These are phyloP conservation scores for Brassica hybrid DNA, from an alignment of 441 rosid genomes.

Conservation along the genomic window DNA sequence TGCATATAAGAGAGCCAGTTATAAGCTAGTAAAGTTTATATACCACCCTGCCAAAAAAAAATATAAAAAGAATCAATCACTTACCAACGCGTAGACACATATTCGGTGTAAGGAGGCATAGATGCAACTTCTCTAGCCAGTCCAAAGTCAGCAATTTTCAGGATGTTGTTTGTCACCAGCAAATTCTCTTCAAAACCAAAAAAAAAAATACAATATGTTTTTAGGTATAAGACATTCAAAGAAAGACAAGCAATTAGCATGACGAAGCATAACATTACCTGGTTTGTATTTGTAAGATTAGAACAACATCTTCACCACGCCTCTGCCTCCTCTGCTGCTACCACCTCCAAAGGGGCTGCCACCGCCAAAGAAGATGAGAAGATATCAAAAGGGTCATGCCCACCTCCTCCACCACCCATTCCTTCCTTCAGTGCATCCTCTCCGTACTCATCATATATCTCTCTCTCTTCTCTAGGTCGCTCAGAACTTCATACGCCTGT, in stretches of 20 bases:
- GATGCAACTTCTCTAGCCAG: constrained; percentile 78
- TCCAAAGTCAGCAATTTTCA: constrained; percentile 81
- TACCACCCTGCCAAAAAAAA: too few species aligned
- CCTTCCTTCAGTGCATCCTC: constrained; percentile 93
- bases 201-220: not conserved
- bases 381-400: constrained; percentile 90
- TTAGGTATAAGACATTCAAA: not conserved
- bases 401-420: constrained; percentile 81
- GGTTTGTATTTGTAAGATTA: too few species aligned
- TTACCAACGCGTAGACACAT: constrained; percentile 82
- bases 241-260: not conserved
- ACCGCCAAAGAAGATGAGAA: constrained; percentile 90
- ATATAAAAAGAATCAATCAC: constrained; percentile 21
- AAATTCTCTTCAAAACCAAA: constrained; percentile 56
- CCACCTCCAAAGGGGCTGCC: too few species aligned
- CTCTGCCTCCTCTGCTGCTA: too few species aligned
- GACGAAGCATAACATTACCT: too few species aligned
- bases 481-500: constrained; percentile 89
- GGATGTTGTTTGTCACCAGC: constrained; percentile 64
- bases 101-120: constrained; percentile 79
- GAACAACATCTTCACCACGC: too few species aligned
- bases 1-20: constrained; percentile 18
- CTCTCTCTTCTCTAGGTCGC: constrained; percentile 89
- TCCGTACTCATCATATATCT: constrained; percentile 85
- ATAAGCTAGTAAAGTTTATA: too few species aligned